A percentile compares a stretch with the other conserved stretches of the same genome.
phyloP scores from a whole-genome alignment of 257 asterid genomes.

The Handroanthus guayacan region DNA sequence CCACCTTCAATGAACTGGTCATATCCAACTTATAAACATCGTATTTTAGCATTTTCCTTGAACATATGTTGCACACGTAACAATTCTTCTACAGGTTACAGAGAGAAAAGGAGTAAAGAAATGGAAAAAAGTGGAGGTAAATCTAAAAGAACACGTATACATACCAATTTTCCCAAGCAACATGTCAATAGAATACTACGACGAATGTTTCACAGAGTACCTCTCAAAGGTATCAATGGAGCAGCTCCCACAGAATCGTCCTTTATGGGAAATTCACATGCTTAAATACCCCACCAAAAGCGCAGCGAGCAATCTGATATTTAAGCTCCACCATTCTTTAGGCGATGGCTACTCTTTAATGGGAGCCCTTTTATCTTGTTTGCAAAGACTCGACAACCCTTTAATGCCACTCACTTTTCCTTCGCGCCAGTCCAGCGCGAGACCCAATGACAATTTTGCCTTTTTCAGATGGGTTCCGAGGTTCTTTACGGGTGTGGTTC shows the following conservation, averaged over 20 bases:
- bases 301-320: constrained; percentile 42
- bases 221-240: constrained; percentile 44
- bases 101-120: constrained; percentile 40
- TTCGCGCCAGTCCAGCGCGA: constrained; percentile 12
- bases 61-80: too few relatives aligned
- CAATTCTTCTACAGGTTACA: constrained; percentile 33
- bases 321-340: constrained; percentile 60
- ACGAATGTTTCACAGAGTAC: constrained; percentile 49
- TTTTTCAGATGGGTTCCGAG: constrained; percentile 21
- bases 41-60: too few relatives aligned
- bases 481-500: constrained; percentile 30
- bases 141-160: constrained; percentile 43
- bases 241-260: constrained; percentile 39
- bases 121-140: constrained; percentile 61
- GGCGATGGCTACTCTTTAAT: constrained; percentile 68
- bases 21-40: too few relatives aligned
- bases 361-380: constrained; percentile 67
- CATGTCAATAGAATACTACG: constrained; percentile 48
- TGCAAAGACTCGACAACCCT: constrained; percentile 54
- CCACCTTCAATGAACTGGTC: too few relatives aligned
- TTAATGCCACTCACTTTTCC: constrained; percentile 51
- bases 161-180: constrained; percentile 43
- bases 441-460: not conserved
- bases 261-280: constrained; percentile 61
- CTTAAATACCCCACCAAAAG: constrained; percentile 53